These are phyloP conservation scores for Spathaspora boniae DNA, from an alignment of 805 yeast species.

Conservation along the genomic window DNA sequence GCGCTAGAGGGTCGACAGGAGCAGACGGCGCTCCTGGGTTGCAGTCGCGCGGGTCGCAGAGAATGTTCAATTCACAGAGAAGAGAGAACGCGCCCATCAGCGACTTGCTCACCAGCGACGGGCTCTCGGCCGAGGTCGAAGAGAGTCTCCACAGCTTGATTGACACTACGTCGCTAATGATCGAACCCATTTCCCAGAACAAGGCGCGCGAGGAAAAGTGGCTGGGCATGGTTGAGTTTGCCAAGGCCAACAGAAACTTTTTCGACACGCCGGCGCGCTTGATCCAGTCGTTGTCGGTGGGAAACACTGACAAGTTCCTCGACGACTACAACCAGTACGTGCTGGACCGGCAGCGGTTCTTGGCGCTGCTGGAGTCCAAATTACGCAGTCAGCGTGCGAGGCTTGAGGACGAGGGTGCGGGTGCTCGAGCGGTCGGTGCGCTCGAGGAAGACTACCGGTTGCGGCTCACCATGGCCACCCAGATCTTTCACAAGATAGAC, in stretches of 20 bases:
- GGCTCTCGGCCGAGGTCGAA: slow-evolving; percentile 33
- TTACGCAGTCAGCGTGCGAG: slow-evolving; percentile 6
- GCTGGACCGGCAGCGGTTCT: slow-evolving; percentile 20
- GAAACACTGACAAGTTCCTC: slow-evolving; percentile 34
- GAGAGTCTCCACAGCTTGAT: slow-evolving; percentile 37
- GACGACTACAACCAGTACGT: slow-evolving; percentile 31
- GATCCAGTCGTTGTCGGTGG: slow-evolving; percentile 22
- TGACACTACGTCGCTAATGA: slow-evolving; percentile 33
- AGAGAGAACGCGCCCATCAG: slow-evolving; percentile 14
- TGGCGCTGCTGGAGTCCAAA: slow-evolving; percentile 4
- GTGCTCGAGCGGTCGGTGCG: slow-evolving; percentile 11
- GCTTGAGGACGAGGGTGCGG: slow-evolving; percentile 10
- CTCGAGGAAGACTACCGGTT: slow-evolving; percentile 22
- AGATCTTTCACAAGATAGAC: slow-evolving; percentile 31
- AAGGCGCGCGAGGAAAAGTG: slow-evolving; percentile 33
- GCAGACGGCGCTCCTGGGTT: too few relatives aligned
- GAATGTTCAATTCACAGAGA: slow-evolving; percentile 35
- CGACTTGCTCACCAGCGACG: slow-evolving; percentile 7
- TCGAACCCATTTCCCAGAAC: slow-evolving; percentile 40
- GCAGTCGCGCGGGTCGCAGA: slow-evolving; percentile 29
- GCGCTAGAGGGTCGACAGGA: too few relatives aligned
- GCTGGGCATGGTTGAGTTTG: slow-evolving; percentile 31
- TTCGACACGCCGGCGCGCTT: slow-evolving; percentile 36
- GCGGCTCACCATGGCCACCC: slow-evolving; percentile 26
- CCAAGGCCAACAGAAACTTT: slow-evolving; percentile 26